A percentile compares a stretch with the other conserved stretches of the same genome.
Evolutionary conservation across 108 stramenopile genomes (phyloP).

Genomic region (Skeletonema potamos): DNA sequence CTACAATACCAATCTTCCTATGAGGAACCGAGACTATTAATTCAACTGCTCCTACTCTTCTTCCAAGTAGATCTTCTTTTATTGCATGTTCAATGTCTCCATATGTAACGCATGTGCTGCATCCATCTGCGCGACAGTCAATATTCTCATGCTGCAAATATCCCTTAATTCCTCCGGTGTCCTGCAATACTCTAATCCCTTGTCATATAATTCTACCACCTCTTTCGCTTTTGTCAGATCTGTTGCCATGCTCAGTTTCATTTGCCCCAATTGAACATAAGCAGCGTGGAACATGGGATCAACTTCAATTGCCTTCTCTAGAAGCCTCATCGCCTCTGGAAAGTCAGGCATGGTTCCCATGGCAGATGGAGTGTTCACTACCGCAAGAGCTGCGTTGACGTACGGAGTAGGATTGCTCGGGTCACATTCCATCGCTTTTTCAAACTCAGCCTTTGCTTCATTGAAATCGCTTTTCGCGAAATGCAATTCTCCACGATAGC

Average conservation of each 20-base stretch:
- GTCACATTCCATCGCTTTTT: constrained; percentile 81
- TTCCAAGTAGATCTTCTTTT: constrained; percentile 1
- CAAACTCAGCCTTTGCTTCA: constrained; percentile 72
- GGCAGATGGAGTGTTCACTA: constrained; percentile 75
- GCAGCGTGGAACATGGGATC: constrained; percentile 92
- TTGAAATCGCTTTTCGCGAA: constrained; percentile 78
- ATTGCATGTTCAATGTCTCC: constrained; percentile 87
- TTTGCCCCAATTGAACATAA: constrained; percentile 88
- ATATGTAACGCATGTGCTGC: constrained; percentile 79
- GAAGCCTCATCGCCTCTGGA: constrained; percentile 57
- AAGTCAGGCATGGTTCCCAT: constrained; percentile 73
- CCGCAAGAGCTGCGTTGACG: constrained; percentile 85
- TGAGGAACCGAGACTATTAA: no score
- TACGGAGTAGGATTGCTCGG: constrained; percentile 86
- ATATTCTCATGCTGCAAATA: constrained; percentile 81
- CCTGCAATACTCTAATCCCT: constrained; percentile 77
- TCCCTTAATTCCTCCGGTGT: constrained; percentile 88
- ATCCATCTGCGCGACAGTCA: constrained; percentile 88
- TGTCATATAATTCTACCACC: constrained; percentile 83
- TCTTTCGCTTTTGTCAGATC: constrained; percentile 68
- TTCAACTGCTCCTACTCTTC: background rate
- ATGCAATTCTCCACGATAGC: constrained; percentile 85
- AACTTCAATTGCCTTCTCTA: constrained; percentile 81
- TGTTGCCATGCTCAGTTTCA: constrained; percentile 85
- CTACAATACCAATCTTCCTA: no score